phyloP scores from a whole-genome alignment of 2,329 filamentous ascomycete species.

The Trichophyton benhamiae region DNA sequence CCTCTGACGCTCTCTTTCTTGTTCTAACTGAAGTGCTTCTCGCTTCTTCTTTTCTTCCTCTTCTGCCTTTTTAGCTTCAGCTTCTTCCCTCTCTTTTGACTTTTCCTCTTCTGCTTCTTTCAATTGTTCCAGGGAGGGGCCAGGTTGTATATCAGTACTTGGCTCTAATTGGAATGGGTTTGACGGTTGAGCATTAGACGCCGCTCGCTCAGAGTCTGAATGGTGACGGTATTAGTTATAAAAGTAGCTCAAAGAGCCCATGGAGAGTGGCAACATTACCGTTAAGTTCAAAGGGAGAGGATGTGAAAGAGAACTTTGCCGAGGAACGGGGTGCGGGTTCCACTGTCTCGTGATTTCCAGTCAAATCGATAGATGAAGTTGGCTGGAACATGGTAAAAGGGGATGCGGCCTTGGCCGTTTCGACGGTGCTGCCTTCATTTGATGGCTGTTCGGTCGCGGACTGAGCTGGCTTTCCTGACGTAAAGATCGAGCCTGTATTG shows the following conservation, averaged over 20 bases:
- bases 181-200: neutral
- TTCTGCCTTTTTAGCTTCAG: neutral
- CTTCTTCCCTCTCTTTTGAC: neutral
- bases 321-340: neutral
- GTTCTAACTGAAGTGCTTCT: neutral
- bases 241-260: neutral
- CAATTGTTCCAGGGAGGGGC: neutral
- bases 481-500: neutral
- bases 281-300: neutral
- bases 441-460: neutral
- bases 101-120: neutral
- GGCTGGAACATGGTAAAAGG: neutral
- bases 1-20: neutral
- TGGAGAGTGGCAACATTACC: neutral
- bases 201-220: neutral
- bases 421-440: neutral
- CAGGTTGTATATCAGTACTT: neutral
- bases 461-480: neutral
- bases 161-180: neutral
- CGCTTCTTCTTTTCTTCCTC: neutral
- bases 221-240: neutral
- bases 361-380: neutral
- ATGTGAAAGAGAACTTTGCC: neutral
- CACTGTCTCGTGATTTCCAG: neutral
- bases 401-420: neutral